phyloP scores from a whole-genome alignment of 306 rosid species.

The Quercus engelmannii region DNA sequence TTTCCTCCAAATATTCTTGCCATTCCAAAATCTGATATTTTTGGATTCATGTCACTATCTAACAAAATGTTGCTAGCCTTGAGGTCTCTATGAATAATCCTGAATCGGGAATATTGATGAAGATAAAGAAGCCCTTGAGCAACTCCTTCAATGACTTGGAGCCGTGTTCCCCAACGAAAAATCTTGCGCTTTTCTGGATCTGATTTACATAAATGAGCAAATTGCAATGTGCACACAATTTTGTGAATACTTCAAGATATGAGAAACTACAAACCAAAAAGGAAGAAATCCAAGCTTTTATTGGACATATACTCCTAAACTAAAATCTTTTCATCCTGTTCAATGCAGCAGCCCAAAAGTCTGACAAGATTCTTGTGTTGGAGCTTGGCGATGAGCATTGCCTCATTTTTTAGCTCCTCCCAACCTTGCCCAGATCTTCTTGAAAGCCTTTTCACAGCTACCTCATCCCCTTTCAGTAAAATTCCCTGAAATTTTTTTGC shows the following conservation, averaged over 20 bases:
- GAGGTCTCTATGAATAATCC: neutral
- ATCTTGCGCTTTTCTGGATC: neutral
- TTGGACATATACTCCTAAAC: conserved; percentile 10
- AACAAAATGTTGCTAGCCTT: too few species aligned
- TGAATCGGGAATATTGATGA: neutral
- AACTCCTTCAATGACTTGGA: conserved; percentile 1
- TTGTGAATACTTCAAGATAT: neutral
- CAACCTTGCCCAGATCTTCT: too few species aligned
- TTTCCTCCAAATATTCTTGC: too few species aligned
- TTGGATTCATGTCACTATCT: neutral
- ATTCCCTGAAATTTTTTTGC: too few species aligned
- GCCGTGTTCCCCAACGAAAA: neutral
- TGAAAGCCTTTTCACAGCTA: too few species aligned
- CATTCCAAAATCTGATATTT: too few species aligned
- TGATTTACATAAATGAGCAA: neutral
- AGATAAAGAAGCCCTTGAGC: conserved; percentile 10
- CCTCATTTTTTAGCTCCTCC: too few species aligned
- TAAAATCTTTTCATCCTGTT: neutral
- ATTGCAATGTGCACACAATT: neutral
- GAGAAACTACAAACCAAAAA: neutral
- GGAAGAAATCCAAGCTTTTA: conserved; percentile 15
- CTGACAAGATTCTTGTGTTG: too few species aligned
- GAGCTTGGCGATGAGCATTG: too few species aligned
- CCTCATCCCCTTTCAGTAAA: too few species aligned
- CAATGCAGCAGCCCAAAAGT: too few species aligned